Percentiles rank a stretch among this genome's conserved stretches.
Evolutionary conservation across 306 rosid species (phyloP).

Genomic region (Citrullus mucosospermus): DNA sequence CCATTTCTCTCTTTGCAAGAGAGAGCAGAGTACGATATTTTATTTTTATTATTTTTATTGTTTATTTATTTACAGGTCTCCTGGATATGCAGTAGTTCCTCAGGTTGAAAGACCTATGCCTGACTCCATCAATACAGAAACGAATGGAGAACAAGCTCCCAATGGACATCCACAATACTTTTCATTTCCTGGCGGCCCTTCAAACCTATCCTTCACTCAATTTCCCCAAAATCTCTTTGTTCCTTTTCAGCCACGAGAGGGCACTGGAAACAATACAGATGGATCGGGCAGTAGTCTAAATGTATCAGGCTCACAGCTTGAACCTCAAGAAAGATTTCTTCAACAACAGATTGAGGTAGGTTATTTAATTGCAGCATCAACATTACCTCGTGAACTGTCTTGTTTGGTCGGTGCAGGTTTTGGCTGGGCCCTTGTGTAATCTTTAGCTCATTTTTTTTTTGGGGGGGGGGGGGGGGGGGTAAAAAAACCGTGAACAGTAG

Average conservation of each 20-base stretch:
- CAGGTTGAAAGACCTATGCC: conserved; percentile 25
- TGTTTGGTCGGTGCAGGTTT: not conserved
- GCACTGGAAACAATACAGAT: conserved; percentile 23
- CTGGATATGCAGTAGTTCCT: conserved; percentile 47
- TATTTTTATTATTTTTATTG: not conserved
- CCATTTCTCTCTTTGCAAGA: not conserved
- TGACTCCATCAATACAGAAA: conserved; percentile 22
- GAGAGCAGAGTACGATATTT: not conserved
- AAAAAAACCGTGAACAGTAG: not conserved
- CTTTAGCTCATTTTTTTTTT: not conserved
- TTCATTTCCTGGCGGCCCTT: conserved; percentile 34
- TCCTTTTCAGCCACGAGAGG: conserved; percentile 27
- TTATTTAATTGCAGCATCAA: not conserved
- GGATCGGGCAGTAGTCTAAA: conserved; percentile 30
- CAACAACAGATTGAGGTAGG: conserved; percentile 64
- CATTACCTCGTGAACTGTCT: not conserved
- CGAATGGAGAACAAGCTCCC: conserved; percentile 32
- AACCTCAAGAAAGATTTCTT: conserved; percentile 46
- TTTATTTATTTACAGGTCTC: conserved; percentile 32
- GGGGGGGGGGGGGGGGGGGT: not conserved
- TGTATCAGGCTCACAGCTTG: conserved; percentile 30
- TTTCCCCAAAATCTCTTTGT: conserved; percentile 25
- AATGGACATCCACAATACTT: conserved; percentile 32
- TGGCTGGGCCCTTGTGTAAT: not conserved
- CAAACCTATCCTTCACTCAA: conserved; percentile 36